Base-by-base conservation (phyloP, 78 protist genomes). In the Cavenderia fasciculata region DNA sequence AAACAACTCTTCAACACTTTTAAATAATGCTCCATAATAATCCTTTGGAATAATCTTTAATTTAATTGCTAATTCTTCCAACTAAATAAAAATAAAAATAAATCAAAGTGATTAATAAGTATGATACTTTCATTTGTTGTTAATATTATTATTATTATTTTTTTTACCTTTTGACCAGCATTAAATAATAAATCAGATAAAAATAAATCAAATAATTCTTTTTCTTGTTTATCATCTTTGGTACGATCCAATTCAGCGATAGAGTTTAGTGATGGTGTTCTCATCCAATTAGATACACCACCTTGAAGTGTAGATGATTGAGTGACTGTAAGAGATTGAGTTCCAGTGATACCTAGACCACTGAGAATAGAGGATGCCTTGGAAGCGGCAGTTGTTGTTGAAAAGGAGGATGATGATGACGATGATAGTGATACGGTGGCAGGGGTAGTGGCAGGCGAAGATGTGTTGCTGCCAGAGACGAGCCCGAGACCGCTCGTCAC, bases 301-400 rank as follows among this genome's bases (percentile, higher is more conserved):
- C 79, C 16, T 47, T 65, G 4, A 78, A 82, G 51, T 82, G 90
- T 52, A 68, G 57, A 57, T 19, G 44, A n/a, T 36, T 68, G 11
- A 82, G 74, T 11, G 90, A 82, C 44, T 82, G 90, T 68, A 78
- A 68, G 5, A 69, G 47, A 14, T 76, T 49, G 11, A 82, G 63
- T 36, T 2, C 72, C 72, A 56, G 7, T 16, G 27, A 25, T 56
- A 25, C 62, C 62, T n/a, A n/a, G n/a, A n/a, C n/a, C n/a, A n/a
- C n/a, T n/a, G n/a, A n/a, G n/a, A n/a, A n/a, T n/a, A n/a, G n/a
- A n/a, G n/a, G n/a, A n/a, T n/a, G n/a, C n/a, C n/a, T n/a, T n/a
- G 62, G 38, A 7, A 56, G 62, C 5, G 18, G 70, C 75, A 27
- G 57, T 27, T 25, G 59, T n/a, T 34, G 31, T 23, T 16, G 74